phyloP scores from a whole-genome alignment of 2,329 filamentous ascomycete species.

The Neurospora sp. region DNA sequence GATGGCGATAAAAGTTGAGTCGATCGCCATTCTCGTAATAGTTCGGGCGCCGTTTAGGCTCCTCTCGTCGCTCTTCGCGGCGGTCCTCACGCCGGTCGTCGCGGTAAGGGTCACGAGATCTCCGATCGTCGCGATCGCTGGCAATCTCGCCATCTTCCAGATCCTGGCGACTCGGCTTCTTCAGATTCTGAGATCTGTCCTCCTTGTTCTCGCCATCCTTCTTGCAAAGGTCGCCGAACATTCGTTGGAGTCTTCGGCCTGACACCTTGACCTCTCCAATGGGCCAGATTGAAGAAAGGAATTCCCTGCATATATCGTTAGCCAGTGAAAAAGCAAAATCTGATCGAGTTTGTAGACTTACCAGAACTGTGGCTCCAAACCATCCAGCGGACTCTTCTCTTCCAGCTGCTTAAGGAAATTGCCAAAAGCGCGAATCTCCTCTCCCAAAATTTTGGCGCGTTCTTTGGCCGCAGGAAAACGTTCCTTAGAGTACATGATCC shows the following conservation, averaged over 20 bases:
- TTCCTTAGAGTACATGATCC: conserved; percentile 28
- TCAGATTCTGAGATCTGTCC: conserved; percentile 16
- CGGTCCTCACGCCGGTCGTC: conserved; percentile 21
- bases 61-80: conserved; percentile 22
- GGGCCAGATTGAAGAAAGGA: conserved; percentile 29
- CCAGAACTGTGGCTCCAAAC: conserved; percentile 28
- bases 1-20: conserved; percentile 22
- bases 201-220: conserved; percentile 23
- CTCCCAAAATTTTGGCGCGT: conserved; percentile 26
- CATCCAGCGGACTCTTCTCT: conserved; percentile 23
- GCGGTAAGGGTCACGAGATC: conserved; percentile 18
- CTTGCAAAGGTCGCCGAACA: conserved; percentile 26
- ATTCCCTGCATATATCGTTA: conserved; percentile 23
- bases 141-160: conserved; percentile 29
- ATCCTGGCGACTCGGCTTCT: conserved; percentile 20
- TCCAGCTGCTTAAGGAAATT: conserved; percentile 25
- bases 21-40: conserved; percentile 23
- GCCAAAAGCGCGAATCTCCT: conserved; percentile 27
- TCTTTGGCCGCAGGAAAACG: conserved; percentile 21
- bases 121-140: conserved; percentile 25
- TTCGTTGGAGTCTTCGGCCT: conserved; percentile 25
- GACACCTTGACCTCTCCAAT: conserved; percentile 27
- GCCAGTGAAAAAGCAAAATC: not conserved
- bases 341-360: conserved; percentile 11
- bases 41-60: conserved; percentile 19